Conservation (phyloP, 768 basidiomycete species). For the Rubroboletus pulcherrimus region DNA sequence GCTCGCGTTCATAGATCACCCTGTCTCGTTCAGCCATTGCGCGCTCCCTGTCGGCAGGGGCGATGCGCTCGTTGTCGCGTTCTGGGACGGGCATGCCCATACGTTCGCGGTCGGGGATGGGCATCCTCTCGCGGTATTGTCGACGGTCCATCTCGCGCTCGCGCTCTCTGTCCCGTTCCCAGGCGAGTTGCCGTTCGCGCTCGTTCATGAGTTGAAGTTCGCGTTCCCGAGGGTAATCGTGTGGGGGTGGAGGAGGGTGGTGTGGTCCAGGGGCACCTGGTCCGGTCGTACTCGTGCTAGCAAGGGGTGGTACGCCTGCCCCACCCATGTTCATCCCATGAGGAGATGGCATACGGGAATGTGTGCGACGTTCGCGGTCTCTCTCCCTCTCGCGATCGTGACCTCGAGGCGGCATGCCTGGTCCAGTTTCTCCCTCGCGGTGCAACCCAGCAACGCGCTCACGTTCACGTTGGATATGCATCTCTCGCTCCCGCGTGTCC, state of each 20-base stretch:
- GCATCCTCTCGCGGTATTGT: constrained; percentile 26
- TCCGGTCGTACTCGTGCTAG: constrained; percentile 7
- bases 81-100: constrained; percentile 18
- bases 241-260: constrained; percentile 16
- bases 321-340: constrained; percentile 13
- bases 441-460: constrained; percentile 21
- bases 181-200: constrained; percentile 24
- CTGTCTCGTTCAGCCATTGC: constrained; percentile 20
- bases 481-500: constrained; percentile 24
- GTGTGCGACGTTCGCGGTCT: constrained; percentile 29
- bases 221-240: constrained; percentile 27
- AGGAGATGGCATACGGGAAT: constrained; percentile 27
- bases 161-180: constrained; percentile 27
- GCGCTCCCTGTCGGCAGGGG: constrained; percentile 22
- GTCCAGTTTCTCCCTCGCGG: constrained; percentile 25
- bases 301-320: constrained; percentile 5
- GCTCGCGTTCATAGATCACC: constrained; percentile 22
- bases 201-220: constrained; percentile 20
- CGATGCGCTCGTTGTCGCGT: constrained; percentile 21
- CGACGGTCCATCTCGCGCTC: constrained; percentile 27
- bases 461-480: constrained; percentile 28
- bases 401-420: constrained; percentile 20
- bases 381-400: constrained; percentile 30
- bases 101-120: constrained; percentile 21
- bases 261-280: constrained; percentile 21